Base-by-base conservation (phyloP, 2,329 filamentous ascomycete genomes). In the Aspergillus eucalypticola region DNA sequence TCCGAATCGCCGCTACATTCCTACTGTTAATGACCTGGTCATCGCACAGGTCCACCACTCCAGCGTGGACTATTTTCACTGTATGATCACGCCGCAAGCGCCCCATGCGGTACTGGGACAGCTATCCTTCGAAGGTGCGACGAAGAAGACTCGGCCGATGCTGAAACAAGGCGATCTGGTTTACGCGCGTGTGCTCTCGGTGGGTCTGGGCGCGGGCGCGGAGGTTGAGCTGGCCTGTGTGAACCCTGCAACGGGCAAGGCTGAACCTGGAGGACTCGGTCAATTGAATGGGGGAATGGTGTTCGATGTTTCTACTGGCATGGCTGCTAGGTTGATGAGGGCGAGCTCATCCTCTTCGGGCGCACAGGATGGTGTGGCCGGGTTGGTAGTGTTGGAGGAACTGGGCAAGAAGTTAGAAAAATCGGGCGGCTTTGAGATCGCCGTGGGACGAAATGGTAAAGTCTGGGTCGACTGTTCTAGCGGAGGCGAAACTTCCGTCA, bases 211-310 rank as follows among this genome's bases (percentile, higher is more conserved):
- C 71, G 88, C 89, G 65, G 90, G 93, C 75, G 91, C 93, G 79
- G 92, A 97, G 71, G 85, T 92, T 1, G 95, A 98, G 78, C 81
- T 99, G 48, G 92, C 96, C 70, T 98, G 95, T 75, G 89, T 96
- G 48, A 91, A 92, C 64, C 84, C 91, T 0, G 84, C 89, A 1
- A 97, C 93, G 0, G 94, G 94, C 25, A 96, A 96, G 71, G 84
- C 90, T 2, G 93, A 97, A 68, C 84, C 89, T 0, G 94, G 96
- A 50, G 94, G 94, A 0, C 81, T 98, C 15, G 95, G 95, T 0
- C 90, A 91, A 6, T 78, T 99, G 54, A 87, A 83, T 3, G 91
- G 89, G 8, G 95, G 95, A 11, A 97, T 96, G 90, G 78, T 96
- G 25, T 97, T 93, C 71, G 81, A 86, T 63, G 82, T 98, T 32